phyloP scores from a whole-genome alignment of 139 green algal genomes.

The Tetraselmis striata region DNA sequence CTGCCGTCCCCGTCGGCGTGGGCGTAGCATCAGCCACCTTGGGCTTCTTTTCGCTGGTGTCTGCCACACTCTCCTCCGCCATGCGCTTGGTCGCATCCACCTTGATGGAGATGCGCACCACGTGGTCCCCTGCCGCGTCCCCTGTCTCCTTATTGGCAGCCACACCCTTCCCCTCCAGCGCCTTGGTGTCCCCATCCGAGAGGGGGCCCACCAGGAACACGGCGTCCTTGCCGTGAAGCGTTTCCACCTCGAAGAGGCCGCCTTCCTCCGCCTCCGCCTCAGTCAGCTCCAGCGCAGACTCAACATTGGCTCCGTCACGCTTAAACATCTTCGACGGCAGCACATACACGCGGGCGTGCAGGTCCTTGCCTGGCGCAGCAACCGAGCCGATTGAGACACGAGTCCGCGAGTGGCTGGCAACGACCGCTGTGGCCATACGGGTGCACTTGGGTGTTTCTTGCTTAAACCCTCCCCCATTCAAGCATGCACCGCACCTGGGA shows the following conservation, averaged over 20 bases:
- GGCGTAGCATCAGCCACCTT: not conserved
- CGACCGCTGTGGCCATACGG: no score
- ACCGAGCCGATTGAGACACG: no score
- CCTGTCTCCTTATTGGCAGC: not conserved
- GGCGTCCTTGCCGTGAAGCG: slow-evolving; percentile 10
- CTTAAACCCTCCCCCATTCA: no score
- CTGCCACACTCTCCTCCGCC: not conserved
- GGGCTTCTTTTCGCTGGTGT: not conserved
- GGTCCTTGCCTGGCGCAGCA: not conserved
- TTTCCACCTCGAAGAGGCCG: slow-evolving; percentile 19
- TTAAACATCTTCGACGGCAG: slow-evolving; percentile 18
- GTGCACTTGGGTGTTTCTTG: no score
- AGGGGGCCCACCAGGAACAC: slow-evolving; percentile 2
- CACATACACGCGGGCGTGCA: slow-evolving; percentile 6
- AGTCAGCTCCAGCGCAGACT: slow-evolving; percentile 10
- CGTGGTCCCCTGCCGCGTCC: slow-evolving; percentile 5
- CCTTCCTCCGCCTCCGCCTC: slow-evolving; percentile 11
- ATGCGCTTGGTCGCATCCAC: not conserved
- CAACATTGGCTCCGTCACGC: slow-evolving; percentile 6
- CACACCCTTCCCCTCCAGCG: not conserved
- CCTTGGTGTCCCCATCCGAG: not conserved
- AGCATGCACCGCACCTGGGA: not conserved
- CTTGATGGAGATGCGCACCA: slow-evolving; percentile 7
- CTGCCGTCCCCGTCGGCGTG: no score
- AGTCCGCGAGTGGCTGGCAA: no score